Evolutionary conservation across 2,329 filamentous ascomycete species (phyloP).

Genomic region (Xylariaceae sp.): DNA sequence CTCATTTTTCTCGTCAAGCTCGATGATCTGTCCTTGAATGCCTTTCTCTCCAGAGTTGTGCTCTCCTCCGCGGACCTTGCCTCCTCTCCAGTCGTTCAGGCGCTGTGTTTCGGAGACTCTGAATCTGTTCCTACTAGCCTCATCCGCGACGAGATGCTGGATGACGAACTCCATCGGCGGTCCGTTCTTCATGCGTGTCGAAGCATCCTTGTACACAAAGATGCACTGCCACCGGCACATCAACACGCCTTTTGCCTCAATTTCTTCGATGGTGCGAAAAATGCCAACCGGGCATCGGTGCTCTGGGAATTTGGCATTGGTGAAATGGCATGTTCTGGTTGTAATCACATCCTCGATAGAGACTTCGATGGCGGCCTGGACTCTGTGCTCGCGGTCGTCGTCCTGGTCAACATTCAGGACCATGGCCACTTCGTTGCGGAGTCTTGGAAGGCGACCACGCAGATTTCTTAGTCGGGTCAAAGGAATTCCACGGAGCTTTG

Average conservation of each 20-base stretch:
- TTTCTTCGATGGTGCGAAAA: constrained; percentile 18
- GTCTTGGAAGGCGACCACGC: constrained; percentile 26
- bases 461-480: constrained; percentile 29
- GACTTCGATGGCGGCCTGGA: constrained; percentile 30
- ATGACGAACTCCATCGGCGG: constrained; percentile 25
- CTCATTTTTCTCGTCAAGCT: constrained; percentile 17
- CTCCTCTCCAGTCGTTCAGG: constrained; percentile 26
- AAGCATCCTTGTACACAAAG: constrained; percentile 27
- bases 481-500: constrained; percentile 29
- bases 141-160: constrained; percentile 25
- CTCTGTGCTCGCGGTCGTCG: constrained; percentile 22
- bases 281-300: constrained; percentile 17
- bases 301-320: constrained; percentile 33
- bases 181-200: constrained; percentile 21
- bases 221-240: constrained; percentile 37
- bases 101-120: constrained; percentile 24
- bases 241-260: constrained; percentile 32
- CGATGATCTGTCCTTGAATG: constrained; percentile 9
- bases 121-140: constrained; percentile 30
- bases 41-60: constrained; percentile 13
- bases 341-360: constrained; percentile 20
- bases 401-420: constrained; percentile 27
- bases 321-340: constrained; percentile 29
- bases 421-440: constrained; percentile 31
- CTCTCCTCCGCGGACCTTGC: constrained; percentile 27